Evolutionary conservation across 306 rosid genomes (phyloP), one percentile per base, ranked within the genome.

Genomic region (Lathyrus aphaca): DNA sequence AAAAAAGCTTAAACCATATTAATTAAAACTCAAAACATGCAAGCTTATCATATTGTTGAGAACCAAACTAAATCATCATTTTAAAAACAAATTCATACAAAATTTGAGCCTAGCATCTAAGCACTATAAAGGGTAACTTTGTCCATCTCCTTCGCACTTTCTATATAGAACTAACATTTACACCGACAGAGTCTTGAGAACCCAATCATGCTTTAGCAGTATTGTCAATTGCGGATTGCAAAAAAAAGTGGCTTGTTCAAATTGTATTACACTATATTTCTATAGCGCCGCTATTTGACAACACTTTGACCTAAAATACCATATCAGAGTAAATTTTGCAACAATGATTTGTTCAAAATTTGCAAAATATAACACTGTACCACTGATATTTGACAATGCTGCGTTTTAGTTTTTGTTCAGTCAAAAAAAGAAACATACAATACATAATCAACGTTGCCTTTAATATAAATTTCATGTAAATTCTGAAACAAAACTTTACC

Each of bases 401-500:
- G 39, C 8, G 5, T 30, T 30, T 30, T 30, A 29, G 65, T 68
- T 32, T 25, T 10, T 19, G 9, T 21, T 21, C 68, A 18, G 27
- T 71, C 8, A 55, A 25, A 25, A 55, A 25, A 55, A 25, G 5
- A 25, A 0, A 4, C 4, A 55, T 6, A 5, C 21, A 48, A 32
- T 49, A 46, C 57, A 54, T 11, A 55, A 66, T 45, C 69, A 30
- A 21, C 2, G 23, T 21, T 21, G 23, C 23, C 2, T 21, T 21
- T 2, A 21, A 21, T 44, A 25, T 46, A 45, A 49, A 35, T n/a
- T 25, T 15, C 3, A 66, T 25, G 12, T 25, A 44, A 63, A 63
- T 68, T 65, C 4, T 30, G 5, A 69, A 51, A 65, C 8, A 38
- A 75, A 73, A 43, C 54, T 64, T 64, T 71, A 91, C 96, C 93